These are phyloP conservation scores for Kernera saxatilis DNA, from an alignment of 345 rosid species.

Conservation along the genomic window DNA sequence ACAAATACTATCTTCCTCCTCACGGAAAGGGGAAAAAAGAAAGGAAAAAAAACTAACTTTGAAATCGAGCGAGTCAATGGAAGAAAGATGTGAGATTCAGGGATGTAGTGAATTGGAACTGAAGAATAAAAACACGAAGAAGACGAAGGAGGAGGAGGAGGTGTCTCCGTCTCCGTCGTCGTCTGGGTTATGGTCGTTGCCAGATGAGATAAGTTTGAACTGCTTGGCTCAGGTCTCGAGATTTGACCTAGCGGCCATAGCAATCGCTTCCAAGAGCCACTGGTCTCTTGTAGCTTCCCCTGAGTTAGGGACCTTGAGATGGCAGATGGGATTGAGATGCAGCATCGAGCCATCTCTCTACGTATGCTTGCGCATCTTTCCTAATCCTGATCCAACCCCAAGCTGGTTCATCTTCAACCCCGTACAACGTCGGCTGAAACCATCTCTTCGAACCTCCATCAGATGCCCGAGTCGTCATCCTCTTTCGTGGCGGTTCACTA, in stretches of 20 bases:
- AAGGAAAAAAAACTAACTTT: too few relatives aligned
- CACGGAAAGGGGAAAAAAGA: too few relatives aligned
- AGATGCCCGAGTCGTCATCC: not conserved
- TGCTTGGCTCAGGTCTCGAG: not conserved
- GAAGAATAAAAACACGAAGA: too few relatives aligned
- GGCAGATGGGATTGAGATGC: not conserved
- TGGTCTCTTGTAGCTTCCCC: not conserved
- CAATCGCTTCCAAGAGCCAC: not conserved
- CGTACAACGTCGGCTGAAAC: not conserved
- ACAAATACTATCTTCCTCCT: too few relatives aligned
- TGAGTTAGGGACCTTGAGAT: not conserved
- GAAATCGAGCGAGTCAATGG: too few relatives aligned
- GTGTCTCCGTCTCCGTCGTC: too few relatives aligned
- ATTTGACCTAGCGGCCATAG: not conserved
- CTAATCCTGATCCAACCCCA: not conserved
- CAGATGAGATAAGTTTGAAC: not conserved
- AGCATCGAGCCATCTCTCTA: not conserved
- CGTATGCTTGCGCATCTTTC: not conserved
- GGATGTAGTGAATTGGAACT: too few relatives aligned
- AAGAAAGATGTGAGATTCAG: too few relatives aligned
- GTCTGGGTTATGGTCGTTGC: not conserved
- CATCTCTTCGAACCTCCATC: not conserved
- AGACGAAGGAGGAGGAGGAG: too few relatives aligned
- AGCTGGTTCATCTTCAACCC: not conserved
- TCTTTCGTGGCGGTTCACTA: not conserved